A percentile compares a stretch with the other conserved stretches of the same genome.
Conservation (phyloP, 2,329 filamentous ascomycete species). For the Xylaria digitata region DNA sequence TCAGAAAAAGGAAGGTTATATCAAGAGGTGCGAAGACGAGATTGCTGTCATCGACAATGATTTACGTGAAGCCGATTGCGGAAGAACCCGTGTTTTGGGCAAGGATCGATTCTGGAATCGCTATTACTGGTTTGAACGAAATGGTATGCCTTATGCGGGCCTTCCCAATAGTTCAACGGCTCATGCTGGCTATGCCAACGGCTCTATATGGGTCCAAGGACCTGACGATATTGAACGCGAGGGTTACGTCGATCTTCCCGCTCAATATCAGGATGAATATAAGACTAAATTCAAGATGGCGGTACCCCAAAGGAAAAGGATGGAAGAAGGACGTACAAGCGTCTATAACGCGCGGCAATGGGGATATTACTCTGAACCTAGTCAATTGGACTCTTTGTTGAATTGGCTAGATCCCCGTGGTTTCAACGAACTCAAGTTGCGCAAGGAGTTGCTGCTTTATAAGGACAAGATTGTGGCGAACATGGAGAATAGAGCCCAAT, state of each 20-base stretch:
- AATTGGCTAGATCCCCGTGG: conserved; percentile 90
- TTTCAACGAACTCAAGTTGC: conserved; percentile 84
- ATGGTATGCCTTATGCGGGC: conserved; percentile 95
- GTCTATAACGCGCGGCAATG: conserved; percentile 83
- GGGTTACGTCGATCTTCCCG: conserved; percentile 83
- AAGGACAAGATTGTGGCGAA: conserved; percentile 79
- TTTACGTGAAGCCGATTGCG: conserved; percentile 91
- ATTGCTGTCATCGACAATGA: conserved; percentile 91
- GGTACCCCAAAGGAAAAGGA: conserved; percentile 83
- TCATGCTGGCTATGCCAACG: conserved; percentile 89
- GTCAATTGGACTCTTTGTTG: conserved; percentile 81
- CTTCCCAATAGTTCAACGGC: conserved; percentile 90
- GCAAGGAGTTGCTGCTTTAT: conserved; percentile 85
- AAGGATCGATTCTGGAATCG: conserved; percentile 98
- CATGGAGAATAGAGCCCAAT: conserved; percentile 83
- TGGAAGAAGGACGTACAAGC: conserved; percentile 85
- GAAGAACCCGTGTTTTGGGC: conserved; percentile 87
- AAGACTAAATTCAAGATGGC: conserved; percentile 81
- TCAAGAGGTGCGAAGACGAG: conserved; percentile 85
- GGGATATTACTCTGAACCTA: conserved; percentile 88
- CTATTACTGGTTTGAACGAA: conserved; percentile 99
- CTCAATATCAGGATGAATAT: conserved; percentile 80
- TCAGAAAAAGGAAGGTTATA: conserved; percentile 82
- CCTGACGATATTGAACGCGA: conserved; percentile 88
- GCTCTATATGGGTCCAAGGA: conserved; percentile 95